phyloP scores from a whole-genome alignment of 2,329 filamentous ascomycete species.

The Stagonosporopsis tanaceti region DNA sequence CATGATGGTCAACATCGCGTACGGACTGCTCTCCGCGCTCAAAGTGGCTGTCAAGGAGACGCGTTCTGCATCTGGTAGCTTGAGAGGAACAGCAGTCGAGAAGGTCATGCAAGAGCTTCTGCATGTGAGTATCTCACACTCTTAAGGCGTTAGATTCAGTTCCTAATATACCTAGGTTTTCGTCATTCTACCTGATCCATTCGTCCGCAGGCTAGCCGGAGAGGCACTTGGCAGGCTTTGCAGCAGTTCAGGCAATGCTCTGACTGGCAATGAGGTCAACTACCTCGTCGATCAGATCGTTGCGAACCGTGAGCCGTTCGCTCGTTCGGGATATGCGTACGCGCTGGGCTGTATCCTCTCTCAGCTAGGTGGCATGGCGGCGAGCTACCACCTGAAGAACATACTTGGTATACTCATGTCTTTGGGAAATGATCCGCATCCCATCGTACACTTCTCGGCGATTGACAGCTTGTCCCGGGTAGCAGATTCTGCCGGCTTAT shows the following conservation, averaged over 20 bases:
- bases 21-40: conserved; percentile 79
- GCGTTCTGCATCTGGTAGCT: conserved; percentile 72
- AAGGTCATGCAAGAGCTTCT: conserved; percentile 73
- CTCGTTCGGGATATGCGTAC: conserved; percentile 91
- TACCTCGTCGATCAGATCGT: conserved; percentile 94
- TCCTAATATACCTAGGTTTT: conserved; percentile 62
- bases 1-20: conserved; percentile 87
- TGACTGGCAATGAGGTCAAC: conserved; percentile 90
- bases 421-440: conserved; percentile 92
- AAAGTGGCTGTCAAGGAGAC: conserved; percentile 87
- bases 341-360: conserved; percentile 92
- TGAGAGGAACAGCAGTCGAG: conserved; percentile 79
- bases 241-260: conserved; percentile 81
- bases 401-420: conserved; percentile 99
- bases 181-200: conserved; percentile 82
- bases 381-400: conserved; percentile 93
- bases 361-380: conserved; percentile 96
- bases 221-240: conserved; percentile 87
- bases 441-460: conserved; percentile 95
- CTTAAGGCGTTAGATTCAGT: background rate
- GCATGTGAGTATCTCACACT: conserved; percentile 69
- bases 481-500: conserved; percentile 89
- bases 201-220: conserved; percentile 84
- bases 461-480: conserved; percentile 86
- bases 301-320: conserved; percentile 89